Percentiles rank a stretch among this genome's conserved stretches.
phyloP scores from a whole-genome alignment of 345 rosid species.

The Alliaria petiolata region DNA sequence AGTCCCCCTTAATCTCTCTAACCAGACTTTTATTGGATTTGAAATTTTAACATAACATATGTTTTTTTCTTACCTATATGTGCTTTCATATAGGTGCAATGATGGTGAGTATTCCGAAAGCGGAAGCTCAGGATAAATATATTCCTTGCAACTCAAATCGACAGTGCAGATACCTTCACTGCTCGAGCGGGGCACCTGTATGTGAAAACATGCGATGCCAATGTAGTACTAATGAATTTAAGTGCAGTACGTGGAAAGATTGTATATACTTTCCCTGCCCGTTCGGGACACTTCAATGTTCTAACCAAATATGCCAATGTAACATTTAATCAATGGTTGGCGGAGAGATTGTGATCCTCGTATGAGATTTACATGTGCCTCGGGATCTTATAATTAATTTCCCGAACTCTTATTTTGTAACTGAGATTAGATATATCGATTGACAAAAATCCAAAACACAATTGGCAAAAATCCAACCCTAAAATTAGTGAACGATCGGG shows the following conservation, averaged over 20 bases:
- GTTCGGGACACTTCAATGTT: slow-evolving; percentile 1
- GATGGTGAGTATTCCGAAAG: background rate
- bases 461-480: too few relatives aligned
- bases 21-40: background rate
- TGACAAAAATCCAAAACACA: too few relatives aligned
- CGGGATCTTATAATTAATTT: background rate
- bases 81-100: background rate
- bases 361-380: background rate
- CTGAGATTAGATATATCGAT: too few relatives aligned
- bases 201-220: too few relatives aligned
- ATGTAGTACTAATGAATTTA: too few relatives aligned
- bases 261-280: background rate
- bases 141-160: background rate
- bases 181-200: too few relatives aligned
- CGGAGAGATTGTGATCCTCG: slow-evolving; percentile 12
- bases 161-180: too few relatives aligned
- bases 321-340: background rate
- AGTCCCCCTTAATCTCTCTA: background rate
- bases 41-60: background rate
- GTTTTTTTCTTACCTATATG: background rate
- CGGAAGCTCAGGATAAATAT: background rate
- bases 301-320: too few relatives aligned
- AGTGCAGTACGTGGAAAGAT: background rate
- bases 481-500: too few relatives aligned
- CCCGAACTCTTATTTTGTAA: too few relatives aligned